A percentile compares a stretch with the other conserved stretches of the same genome.
Conservation (phyloP, 2,329 filamentous ascomycete genomes). For the Scedosporium aurantiacum region DNA sequence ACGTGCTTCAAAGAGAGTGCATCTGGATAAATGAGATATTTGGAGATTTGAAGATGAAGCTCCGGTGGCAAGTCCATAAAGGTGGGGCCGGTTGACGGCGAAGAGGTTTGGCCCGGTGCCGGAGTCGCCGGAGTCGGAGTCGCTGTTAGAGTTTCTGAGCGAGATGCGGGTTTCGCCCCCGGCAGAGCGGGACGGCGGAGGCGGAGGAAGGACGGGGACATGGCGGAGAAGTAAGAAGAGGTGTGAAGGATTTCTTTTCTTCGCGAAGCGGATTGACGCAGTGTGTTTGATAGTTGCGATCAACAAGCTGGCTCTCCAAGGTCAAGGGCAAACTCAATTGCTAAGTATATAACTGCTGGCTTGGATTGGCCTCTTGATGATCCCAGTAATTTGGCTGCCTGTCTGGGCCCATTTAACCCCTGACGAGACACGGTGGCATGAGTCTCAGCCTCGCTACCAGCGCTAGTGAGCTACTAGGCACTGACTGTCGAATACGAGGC, state of each 20-base stretch:
- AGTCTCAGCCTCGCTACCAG: background rate
- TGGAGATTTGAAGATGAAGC: slow-evolving; percentile 52
- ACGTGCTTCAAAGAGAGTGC: slow-evolving; percentile 60
- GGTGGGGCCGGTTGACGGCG: slow-evolving; percentile 18
- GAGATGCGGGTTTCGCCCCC: background rate
- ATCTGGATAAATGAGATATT: slow-evolving; percentile 56
- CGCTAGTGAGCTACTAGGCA: background rate
- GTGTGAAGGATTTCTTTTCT: background rate
- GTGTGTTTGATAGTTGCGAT: background rate
- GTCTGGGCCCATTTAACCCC: background rate
- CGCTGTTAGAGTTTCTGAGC: background rate
- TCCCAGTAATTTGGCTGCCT: background rate
- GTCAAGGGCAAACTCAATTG: background rate
- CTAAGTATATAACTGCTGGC: slow-evolving; percentile 2
- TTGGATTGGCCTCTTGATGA: background rate
- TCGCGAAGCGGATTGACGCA: background rate
- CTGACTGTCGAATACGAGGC: background rate
- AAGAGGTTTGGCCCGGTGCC: slow-evolving; percentile 16
- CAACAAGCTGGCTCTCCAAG: background rate
- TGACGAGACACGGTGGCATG: background rate
- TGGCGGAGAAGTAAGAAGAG: background rate
- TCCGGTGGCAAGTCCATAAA: slow-evolving; percentile 50
- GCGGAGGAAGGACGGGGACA: slow-evolving; percentile 1
- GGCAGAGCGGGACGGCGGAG: slow-evolving; percentile 1
- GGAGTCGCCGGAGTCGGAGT: background rate